These are phyloP conservation scores for Solanum ossicruentum DNA, from an alignment of 257 asterid genomes.

Conservation along the genomic window DNA sequence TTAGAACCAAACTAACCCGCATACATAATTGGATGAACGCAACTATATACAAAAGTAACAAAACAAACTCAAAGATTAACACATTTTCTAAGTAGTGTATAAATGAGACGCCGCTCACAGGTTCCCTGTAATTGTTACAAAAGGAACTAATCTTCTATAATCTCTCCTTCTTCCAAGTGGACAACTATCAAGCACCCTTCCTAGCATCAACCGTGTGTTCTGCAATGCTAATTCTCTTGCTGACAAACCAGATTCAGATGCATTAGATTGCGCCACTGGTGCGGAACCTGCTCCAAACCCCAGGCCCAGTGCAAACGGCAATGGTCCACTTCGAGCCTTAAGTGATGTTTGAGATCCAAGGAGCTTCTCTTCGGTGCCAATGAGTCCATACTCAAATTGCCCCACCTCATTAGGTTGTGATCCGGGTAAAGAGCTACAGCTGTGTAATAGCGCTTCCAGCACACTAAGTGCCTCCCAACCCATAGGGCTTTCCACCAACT, in stretches of 20 bases:
- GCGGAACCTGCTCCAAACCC: slow-evolving; percentile 29
- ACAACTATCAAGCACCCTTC: slow-evolving; percentile 81
- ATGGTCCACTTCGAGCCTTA: slow-evolving; percentile 90
- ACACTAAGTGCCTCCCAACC: slow-evolving; percentile 99
- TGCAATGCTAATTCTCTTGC: slow-evolving; percentile 65
- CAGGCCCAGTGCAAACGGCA: slow-evolving; percentile 49
- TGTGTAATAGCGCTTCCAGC: slow-evolving; percentile 90
- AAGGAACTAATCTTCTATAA: slow-evolving; percentile 83
- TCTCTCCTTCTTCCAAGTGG: slow-evolving; percentile 90
- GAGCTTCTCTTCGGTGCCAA: slow-evolving; percentile 53
- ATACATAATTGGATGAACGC: not conserved
- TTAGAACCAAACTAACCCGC: not conserved
- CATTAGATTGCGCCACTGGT: slow-evolving; percentile 30
- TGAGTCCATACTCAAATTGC: slow-evolving; percentile 58
- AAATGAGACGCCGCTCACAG: slow-evolving; percentile 7
- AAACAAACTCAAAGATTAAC: not conserved
- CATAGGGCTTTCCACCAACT: slow-evolving; percentile 87
- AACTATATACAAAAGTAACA: not conserved
- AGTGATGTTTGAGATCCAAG: slow-evolving; percentile 77
- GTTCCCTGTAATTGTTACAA: slow-evolving; percentile 65
- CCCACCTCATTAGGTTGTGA: slow-evolving; percentile 56
- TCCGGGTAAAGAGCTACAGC: slow-evolving; percentile 87
- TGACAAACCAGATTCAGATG: slow-evolving; percentile 43
- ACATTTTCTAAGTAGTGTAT: not conserved
- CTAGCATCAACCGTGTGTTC: slow-evolving; percentile 80